These are phyloP conservation scores for Fusarium dimerum DNA, from an alignment of 2,329 filamentous ascomycete species.

Conservation along the genomic window DNA sequence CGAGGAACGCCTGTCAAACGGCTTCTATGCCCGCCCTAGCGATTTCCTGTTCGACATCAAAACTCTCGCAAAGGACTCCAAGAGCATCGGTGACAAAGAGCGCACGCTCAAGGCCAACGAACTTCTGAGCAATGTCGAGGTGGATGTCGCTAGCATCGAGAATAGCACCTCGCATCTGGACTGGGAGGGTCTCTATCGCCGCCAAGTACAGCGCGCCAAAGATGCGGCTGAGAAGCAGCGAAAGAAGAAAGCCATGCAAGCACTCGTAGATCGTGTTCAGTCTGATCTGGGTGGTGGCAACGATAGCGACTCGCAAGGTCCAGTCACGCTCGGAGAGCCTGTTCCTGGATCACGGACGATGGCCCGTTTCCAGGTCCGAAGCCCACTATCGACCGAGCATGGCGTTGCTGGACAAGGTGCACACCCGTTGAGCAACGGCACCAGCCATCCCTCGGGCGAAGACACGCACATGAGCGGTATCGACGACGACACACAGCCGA, in stretches of 20 bases:
- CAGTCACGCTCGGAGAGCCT: constrained; percentile 64
- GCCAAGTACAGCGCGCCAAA: constrained; percentile 67
- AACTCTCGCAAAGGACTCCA: constrained; percentile 80
- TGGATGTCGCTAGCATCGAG: constrained; percentile 81
- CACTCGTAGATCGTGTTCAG: constrained; percentile 48
- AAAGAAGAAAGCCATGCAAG: constrained; percentile 65
- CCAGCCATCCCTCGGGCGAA: constrained; percentile 49
- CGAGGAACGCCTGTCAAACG: constrained; percentile 94
- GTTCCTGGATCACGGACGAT: constrained; percentile 56
- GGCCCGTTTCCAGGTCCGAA: constrained; percentile 57
- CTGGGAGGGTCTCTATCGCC: constrained; percentile 79
- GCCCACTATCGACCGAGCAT: constrained; percentile 61
- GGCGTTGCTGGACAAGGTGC: constrained; percentile 39
- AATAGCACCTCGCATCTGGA: constrained; percentile 67
- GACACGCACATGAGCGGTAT: constrained; percentile 60
- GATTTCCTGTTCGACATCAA: constrained; percentile 91
- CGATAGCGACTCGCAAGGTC: constrained; percentile 56
- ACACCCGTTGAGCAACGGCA: constrained; percentile 55
- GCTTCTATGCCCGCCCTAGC: constrained; percentile 87
- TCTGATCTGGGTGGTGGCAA: constrained; percentile 53
- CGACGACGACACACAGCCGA: constrained; percentile 48
- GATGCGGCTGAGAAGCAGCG: constrained; percentile 60
- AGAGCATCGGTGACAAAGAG: constrained; percentile 78
- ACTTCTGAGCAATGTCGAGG: constrained; percentile 88
- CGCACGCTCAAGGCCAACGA: constrained; percentile 86